Percentiles rank a stretch among this genome's conserved stretches.
These are phyloP conservation scores for Phialophora expanda DNA, from an alignment of 2,329 filamentous ascomycete genomes.

Conservation along the genomic window DNA sequence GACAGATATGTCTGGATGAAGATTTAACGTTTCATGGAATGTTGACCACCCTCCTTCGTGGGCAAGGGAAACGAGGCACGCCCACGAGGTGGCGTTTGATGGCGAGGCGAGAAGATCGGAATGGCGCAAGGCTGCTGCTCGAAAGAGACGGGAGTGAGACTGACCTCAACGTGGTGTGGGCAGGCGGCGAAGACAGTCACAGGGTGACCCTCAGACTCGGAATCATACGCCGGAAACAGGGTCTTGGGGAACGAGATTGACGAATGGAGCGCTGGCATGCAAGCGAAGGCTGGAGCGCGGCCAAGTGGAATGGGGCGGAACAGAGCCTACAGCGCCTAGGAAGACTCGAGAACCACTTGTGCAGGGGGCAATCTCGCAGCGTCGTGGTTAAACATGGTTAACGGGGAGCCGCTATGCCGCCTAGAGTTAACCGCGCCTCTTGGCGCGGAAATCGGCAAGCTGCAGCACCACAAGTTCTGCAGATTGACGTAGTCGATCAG, in stretches of 20 bases:
- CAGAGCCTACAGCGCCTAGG: background rate
- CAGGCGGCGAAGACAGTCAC: background rate
- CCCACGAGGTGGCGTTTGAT: conserved; percentile 10
- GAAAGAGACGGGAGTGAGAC: background rate
- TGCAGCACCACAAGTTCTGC: conserved; percentile 4
- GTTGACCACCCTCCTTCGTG: background rate
- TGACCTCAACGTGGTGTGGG: background rate
- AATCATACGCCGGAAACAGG: background rate
- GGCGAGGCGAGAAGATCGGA: background rate
- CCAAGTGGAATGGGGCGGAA: conserved; percentile 17
- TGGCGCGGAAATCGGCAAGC: conserved; percentile 6
- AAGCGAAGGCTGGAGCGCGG: conserved; percentile 13
- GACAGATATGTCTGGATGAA: background rate
- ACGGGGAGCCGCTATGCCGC: conserved; percentile 8
- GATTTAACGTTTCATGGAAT: background rate
- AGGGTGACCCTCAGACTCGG: background rate
- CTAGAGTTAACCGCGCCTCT: background rate
- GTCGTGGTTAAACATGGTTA: background rate
- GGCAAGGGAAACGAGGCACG: background rate
- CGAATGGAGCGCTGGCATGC: conserved; percentile 13
- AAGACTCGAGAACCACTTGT: conserved; percentile 7
- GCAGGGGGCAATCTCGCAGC: background rate
- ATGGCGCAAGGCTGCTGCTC: conserved; percentile 17
- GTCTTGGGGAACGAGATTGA: conserved; percentile 6
- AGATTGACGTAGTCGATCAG: conserved; percentile 30